phyloP scores from a whole-genome alignment of 805 yeast species.

The Candida schatavii region DNA sequence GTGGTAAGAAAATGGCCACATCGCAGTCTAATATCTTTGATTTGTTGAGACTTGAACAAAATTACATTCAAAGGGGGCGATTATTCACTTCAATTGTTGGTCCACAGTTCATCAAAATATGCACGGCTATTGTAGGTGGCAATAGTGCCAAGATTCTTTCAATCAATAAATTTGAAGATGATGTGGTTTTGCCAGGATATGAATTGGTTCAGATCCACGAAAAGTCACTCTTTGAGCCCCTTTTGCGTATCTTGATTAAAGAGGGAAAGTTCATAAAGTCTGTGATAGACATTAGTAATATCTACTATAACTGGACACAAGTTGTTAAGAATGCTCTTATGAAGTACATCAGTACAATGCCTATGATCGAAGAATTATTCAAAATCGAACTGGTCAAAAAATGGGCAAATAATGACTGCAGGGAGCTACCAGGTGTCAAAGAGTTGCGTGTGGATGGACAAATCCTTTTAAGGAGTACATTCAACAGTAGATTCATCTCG shows the following conservation, averaged over 20 bases:
- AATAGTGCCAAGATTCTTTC: constrained; percentile 13
- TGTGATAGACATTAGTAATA: constrained; percentile 48
- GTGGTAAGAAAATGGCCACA: constrained; percentile 52
- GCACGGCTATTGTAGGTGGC: constrained; percentile 18
- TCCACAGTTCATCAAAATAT: constrained; percentile 36
- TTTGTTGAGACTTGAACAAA: constrained; percentile 66
- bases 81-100: constrained; percentile 53
- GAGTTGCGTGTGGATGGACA: constrained; percentile 41
- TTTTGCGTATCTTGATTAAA: constrained; percentile 52
- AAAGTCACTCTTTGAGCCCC: constrained; percentile 52
- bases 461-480: constrained; percentile 38
- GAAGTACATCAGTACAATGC: constrained; percentile 59
- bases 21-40: constrained; percentile 77
- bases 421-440: constrained; percentile 50
- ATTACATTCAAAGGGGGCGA: constrained; percentile 63
- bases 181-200: constrained; percentile 55
- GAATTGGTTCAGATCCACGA: constrained; percentile 57
- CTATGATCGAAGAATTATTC: constrained; percentile 56
- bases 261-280: constrained; percentile 68
- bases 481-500: constrained; percentile 44
- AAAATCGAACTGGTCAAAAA: constrained; percentile 49
- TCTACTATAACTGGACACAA: constrained; percentile 62
- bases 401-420: constrained; percentile 53
- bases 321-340: constrained; percentile 54
- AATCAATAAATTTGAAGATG: constrained; percentile 51